Evolutionary conservation across 306 rosid species (phyloP).

Genomic region (Luffa aegyptiaca): DNA sequence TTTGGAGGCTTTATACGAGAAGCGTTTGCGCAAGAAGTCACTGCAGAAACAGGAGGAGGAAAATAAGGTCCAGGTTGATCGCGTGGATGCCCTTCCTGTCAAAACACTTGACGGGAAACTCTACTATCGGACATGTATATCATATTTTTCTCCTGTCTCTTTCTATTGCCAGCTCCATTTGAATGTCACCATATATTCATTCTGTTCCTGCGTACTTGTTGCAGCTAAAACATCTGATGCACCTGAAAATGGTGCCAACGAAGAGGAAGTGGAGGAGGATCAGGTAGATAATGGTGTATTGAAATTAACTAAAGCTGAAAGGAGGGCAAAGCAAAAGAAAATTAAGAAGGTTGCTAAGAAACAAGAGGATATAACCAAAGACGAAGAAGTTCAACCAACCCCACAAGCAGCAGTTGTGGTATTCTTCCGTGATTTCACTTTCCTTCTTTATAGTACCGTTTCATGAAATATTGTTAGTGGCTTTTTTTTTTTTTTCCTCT

Average conservation of each 20-base stretch:
- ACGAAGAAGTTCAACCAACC: constrained; percentile 39
- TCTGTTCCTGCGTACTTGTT: not conserved
- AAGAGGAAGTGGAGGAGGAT: constrained; percentile 15
- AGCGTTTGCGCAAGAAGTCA: constrained; percentile 49
- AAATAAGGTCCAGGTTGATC: constrained; percentile 49
- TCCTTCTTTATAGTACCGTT: not conserved
- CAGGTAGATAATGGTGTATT: constrained; percentile 30
- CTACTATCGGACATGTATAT: constrained; percentile 48
- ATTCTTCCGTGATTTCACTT: constrained; percentile 12
- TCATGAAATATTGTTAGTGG: not conserved
- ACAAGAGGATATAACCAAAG: constrained; percentile 40
- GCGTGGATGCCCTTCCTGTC: constrained; percentile 82
- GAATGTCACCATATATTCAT: not conserved
- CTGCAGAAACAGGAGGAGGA: constrained; percentile 52
- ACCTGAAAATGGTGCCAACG: constrained; percentile 33
- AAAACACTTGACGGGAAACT: constrained; percentile 73
- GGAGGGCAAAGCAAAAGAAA: constrained; percentile 77
- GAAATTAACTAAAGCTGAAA: constrained; percentile 74
- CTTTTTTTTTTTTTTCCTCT: no score
- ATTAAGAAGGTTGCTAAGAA: constrained; percentile 58
- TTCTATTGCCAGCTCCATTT: not conserved
- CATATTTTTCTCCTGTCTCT: not conserved
- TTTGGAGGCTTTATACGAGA: constrained; percentile 79
- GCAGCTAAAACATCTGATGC: constrained; percentile 28
- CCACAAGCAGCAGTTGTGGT: constrained; percentile 84